Percentiles rank a stretch among this genome's conserved stretches.
Conservation (phyloP, 352 stramenopile genomes). For the Phytophthora pinifolia region DNA sequence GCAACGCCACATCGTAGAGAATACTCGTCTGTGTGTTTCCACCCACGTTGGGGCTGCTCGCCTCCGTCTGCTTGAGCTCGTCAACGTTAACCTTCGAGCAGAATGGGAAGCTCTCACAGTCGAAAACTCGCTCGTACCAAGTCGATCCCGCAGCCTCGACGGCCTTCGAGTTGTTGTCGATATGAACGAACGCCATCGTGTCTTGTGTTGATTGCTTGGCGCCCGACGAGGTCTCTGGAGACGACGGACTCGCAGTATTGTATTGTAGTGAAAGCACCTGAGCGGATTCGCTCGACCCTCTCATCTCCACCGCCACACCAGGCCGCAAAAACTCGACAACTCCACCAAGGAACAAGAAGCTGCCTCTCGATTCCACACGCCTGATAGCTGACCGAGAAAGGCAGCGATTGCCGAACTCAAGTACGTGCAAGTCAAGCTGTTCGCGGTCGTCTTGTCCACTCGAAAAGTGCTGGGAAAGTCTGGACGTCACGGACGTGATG, state of each 20-base stretch:
- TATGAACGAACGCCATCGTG: slow-evolving; percentile 21
- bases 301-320: slow-evolving; percentile 33
- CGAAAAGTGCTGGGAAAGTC: slow-evolving; percentile 6
- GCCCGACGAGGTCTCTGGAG: slow-evolving; percentile 1
- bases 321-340: slow-evolving; percentile 42
- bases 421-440: neutral
- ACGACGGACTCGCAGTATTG: neutral
- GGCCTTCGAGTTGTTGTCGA: neutral
- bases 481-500: slow-evolving; percentile 11
- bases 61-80: slow-evolving; percentile 18
- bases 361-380: slow-evolving; percentile 31
- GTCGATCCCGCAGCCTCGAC: neutral
- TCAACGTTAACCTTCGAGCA: slow-evolving; percentile 30
- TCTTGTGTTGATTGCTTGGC: slow-evolving; percentile 1
- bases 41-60: slow-evolving; percentile 5
- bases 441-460: neutral
- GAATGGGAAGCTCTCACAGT: neutral
- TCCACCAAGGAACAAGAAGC: slow-evolving; percentile 36
- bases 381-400: slow-evolving; percentile 19
- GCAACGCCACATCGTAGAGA: slow-evolving; percentile 7
- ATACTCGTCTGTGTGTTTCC: neutral
- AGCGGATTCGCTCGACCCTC: slow-evolving; percentile 29
- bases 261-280: slow-evolving; percentile 34
- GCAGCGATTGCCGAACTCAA: slow-evolving; percentile 29
- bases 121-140: slow-evolving; percentile 30